These are phyloP conservation scores for Ascochyta fabae DNA, from an alignment of 2,329 filamentous ascomycete species.

Conservation along the genomic window DNA sequence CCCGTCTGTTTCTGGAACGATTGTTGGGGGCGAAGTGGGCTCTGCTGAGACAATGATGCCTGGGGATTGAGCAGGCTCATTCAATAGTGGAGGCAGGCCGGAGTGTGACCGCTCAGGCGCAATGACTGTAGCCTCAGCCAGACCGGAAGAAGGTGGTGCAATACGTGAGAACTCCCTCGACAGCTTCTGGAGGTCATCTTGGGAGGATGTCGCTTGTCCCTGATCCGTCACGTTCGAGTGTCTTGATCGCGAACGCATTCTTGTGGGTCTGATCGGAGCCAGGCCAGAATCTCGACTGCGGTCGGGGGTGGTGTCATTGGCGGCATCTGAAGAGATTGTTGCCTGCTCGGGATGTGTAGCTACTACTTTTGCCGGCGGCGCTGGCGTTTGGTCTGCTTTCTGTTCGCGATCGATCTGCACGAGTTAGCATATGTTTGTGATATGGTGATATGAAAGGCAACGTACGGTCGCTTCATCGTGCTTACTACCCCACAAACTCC, in stretches of 20 bases:
- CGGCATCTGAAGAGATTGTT: conserved; percentile 44
- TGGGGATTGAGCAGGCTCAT: conserved; percentile 17
- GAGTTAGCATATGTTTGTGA: neutral
- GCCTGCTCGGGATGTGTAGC: conserved; percentile 23
- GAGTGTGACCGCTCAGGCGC: conserved; percentile 39
- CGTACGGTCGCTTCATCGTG: conserved; percentile 79
- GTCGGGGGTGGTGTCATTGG: conserved; percentile 22
- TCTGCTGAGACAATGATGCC: conserved; percentile 32
- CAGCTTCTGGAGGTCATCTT: conserved; percentile 25
- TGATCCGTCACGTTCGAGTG: conserved; percentile 42
- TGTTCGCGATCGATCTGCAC: conserved; percentile 44
- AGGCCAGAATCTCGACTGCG: conserved; percentile 18
- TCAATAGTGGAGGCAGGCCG: conserved; percentile 25
- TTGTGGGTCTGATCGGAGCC: conserved; percentile 7
- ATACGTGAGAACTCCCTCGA: conserved; percentile 18
- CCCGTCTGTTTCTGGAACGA: conserved; percentile 56
- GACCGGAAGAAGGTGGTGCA: conserved; percentile 27
- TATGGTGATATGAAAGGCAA: neutral
- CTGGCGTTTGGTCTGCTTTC: conserved; percentile 33
- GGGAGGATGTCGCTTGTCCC: conserved; percentile 35
- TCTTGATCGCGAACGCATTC: conserved; percentile 39
- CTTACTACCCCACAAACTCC: conserved; percentile 87
- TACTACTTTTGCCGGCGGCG: conserved; percentile 4
- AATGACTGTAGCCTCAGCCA: conserved; percentile 38
- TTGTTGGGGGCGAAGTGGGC: conserved; percentile 42